Base-by-base conservation (phyloP, 371 early-diverging fungal genomes). In the Hamiltosporidium magnivora region DNA sequence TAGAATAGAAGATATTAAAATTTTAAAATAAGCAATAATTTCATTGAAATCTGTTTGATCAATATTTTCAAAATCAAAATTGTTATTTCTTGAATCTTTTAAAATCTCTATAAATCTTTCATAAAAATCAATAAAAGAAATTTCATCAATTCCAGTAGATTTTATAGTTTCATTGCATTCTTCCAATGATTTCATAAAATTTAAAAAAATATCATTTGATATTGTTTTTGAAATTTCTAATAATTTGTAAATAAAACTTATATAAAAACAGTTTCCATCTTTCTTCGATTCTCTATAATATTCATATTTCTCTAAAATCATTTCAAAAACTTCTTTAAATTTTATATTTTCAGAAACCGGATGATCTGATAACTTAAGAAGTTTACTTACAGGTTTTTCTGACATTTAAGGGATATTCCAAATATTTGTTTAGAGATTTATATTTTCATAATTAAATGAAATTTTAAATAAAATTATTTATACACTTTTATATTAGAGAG, bases 1-100 rank as follows among this genome's bases (percentile, higher is more conserved):
- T 60, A 70, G 55, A 44, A 64, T 58, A 55, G 62, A 39, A 8
- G 70, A 53, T 4, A 70, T 64, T 41, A 63, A 37, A 54, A 70
- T 44, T 11, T 56, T 58, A 4, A 64, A 43, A 53, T 64, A 64
- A 12, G 65, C 49, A 36, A 70, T 54, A 2, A 64, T 49, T 9
- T 61, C 61, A 52, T 54, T 56, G 49, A 37, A 54, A 25, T n/a
- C 39, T 3, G 54, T 53, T 6, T 56, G 38, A 11, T 40, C 52
- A 44, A 64, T 2, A 43, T 70, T 62, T 43, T 65, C 62, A 6
- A 70, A 14, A 39, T 41, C 49, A 3, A 42, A 6, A 1, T 54
- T 53, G 0, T 55, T 54, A 12, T 54, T 54, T 42, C 38, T 41
- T 6, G 56, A 41, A 14, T 52, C 54, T 11, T 46, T 41, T 44